phyloP scores from a whole-genome alignment of 1,139 yeast genomes.

The Blastobotrys proliferans region DNA sequence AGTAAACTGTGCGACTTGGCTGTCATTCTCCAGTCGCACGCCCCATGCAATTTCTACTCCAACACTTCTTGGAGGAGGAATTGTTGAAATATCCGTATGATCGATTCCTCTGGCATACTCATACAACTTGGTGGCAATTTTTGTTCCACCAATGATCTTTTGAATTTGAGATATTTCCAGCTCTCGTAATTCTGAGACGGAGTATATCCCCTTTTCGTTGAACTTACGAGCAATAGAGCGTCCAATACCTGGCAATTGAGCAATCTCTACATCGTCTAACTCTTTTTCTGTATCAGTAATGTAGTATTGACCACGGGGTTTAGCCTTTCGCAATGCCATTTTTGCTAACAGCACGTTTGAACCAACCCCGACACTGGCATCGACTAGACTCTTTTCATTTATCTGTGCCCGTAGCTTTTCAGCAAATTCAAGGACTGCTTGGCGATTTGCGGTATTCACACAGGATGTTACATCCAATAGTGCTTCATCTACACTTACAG shows the following conservation, averaged over 20 bases:
- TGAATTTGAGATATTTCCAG: conserved; percentile 41
- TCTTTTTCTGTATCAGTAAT: conserved; percentile 25
- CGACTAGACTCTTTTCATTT: conserved; percentile 47
- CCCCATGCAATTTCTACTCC: conserved; percentile 94
- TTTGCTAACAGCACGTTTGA: conserved; percentile 72
- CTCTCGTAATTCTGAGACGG: conserved; percentile 39
- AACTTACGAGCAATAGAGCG: conserved; percentile 46
- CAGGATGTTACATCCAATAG: conserved; percentile 58
- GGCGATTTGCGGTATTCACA: conserved; percentile 1
- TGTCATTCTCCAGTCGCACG: conserved; percentile 59
- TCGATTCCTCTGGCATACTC: conserved; percentile 68
- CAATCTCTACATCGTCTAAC: conserved; percentile 44
- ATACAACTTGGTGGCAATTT: conserved; percentile 61
- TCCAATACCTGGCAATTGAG: conserved; percentile 87
- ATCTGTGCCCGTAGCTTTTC: conserved; percentile 45
- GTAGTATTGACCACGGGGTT: conserved; percentile 65
- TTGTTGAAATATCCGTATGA: conserved; percentile 45
- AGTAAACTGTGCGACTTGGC: conserved; percentile 63
- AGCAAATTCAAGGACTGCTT: conserved; percentile 30
- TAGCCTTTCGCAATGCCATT: conserved; percentile 68
- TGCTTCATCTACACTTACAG: conserved; percentile 91
- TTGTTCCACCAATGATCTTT: conserved; percentile 52
- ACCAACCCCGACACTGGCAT: conserved; percentile 76
- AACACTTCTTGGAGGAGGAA: conserved; percentile 62
- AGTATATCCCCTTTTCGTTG: conserved; percentile 27